phyloP scores from a whole-genome alignment of 2,329 filamentous ascomycete species.

The Chrysosporium queenslandicum region DNA sequence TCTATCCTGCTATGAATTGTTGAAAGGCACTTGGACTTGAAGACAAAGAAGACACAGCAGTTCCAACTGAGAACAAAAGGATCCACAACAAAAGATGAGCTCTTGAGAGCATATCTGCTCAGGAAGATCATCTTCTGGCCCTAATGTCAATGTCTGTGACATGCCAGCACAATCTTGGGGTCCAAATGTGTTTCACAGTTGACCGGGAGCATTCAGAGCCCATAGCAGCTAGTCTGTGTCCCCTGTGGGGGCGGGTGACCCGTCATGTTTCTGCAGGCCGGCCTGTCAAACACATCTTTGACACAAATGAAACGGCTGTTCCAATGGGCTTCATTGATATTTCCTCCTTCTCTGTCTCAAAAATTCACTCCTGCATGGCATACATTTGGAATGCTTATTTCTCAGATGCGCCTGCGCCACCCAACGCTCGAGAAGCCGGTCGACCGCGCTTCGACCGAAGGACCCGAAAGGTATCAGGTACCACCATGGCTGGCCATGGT shows the following conservation, averaged over 20 bases:
- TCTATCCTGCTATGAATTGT: background rate
- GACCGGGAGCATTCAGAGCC: background rate
- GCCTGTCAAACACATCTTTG: background rate
- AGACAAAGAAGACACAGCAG: background rate
- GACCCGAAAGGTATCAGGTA: background rate
- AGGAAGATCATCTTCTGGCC: background rate
- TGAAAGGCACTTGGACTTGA: background rate
- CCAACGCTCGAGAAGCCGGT: background rate
- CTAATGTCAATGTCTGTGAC: background rate
- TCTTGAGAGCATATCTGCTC: background rate
- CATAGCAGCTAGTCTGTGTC: background rate
- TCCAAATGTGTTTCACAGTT: slow-evolving; percentile 3
- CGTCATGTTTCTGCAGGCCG: background rate
- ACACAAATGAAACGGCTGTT: slow-evolving; percentile 3
- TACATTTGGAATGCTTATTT: background rate
- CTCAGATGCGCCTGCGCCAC: background rate
- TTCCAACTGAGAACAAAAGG: background rate
- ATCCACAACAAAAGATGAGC: background rate
- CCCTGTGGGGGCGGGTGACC: no score
- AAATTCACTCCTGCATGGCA: background rate
- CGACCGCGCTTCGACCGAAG: slow-evolving; percentile 2
- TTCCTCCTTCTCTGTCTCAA: background rate
- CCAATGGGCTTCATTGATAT: background rate
- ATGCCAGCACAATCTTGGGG: background rate
- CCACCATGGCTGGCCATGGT: background rate